Evolutionary conservation across 148 eudicot species (phyloP).

Genomic region (Pharnaceum exiguum): DNA sequence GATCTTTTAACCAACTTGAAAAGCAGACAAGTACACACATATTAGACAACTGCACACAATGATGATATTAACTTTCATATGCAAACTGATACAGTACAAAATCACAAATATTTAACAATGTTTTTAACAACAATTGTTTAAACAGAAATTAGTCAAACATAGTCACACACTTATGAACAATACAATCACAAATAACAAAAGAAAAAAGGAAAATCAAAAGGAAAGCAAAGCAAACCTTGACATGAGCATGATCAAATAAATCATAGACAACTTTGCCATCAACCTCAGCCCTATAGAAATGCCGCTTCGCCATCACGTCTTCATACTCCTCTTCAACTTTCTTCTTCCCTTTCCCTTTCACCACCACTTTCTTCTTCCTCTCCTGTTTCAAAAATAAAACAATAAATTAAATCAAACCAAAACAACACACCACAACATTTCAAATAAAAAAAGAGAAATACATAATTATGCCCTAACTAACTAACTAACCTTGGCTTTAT

Average conservation of each 20-base stretch:
- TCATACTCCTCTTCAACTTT: constrained; percentile 16
- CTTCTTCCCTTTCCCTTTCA: not conserved
- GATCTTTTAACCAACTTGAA: too few relatives aligned
- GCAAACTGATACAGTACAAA: too few relatives aligned
- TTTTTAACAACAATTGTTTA: too few relatives aligned
- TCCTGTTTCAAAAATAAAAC: not conserved
- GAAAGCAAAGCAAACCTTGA: constrained; percentile 43
- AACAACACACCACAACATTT: not conserved
- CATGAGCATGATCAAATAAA: constrained; percentile 58
- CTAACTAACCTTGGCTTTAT: constrained; percentile 12
- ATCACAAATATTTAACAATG: too few relatives aligned
- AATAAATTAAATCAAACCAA: not conserved
- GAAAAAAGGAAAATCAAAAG: not conserved
- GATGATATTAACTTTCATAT: too few relatives aligned
- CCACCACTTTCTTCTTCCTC: not conserved
- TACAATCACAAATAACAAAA: not conserved
- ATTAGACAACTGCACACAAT: too few relatives aligned
- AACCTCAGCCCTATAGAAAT: constrained; percentile 45
- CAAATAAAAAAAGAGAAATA: not conserved
- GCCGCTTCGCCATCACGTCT: constrained; percentile 32
- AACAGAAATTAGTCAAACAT: too few relatives aligned
- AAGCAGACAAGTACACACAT: too few relatives aligned
- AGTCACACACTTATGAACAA: not conserved
- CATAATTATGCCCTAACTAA: not conserved
- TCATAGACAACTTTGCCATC: constrained; percentile 35